Evolutionary conservation across 1,284 basidiomycete species (phyloP).

Genomic region (Boletus holoroseus): DNA sequence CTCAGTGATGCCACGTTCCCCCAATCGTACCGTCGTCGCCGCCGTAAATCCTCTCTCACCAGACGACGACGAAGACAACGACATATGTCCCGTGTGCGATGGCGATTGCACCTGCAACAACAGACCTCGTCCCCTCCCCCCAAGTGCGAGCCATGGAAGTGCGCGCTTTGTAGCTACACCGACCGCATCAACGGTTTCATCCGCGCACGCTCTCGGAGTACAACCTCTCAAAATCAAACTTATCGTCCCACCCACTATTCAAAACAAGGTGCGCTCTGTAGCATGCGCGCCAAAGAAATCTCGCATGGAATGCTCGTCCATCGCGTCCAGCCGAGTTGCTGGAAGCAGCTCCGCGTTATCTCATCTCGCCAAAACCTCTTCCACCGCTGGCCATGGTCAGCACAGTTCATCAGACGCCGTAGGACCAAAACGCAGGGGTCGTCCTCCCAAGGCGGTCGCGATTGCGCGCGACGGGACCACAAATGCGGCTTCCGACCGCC

Average conservation of each 20-base stretch:
- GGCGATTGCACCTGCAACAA: slow-evolving; percentile 72
- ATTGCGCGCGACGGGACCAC: slow-evolving; percentile 27
- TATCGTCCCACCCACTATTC: slow-evolving; percentile 53
- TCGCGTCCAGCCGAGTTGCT: slow-evolving; percentile 17
- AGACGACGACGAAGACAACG: slow-evolving; percentile 67
- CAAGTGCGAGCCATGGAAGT: slow-evolving; percentile 26
- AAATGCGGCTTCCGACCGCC: slow-evolving; percentile 19
- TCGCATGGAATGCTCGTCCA: slow-evolving; percentile 15
- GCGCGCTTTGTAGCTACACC: slow-evolving; percentile 29
- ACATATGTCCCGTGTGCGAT: slow-evolving; percentile 82
- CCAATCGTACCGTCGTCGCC: slow-evolving; percentile 57
- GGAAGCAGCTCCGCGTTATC: slow-evolving; percentile 15
- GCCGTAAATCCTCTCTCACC: slow-evolving; percentile 32
- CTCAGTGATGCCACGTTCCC: slow-evolving; percentile 61
- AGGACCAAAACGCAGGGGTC: slow-evolving; percentile 47
- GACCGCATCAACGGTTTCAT: slow-evolving; percentile 24
- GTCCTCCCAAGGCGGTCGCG: slow-evolving; percentile 46
- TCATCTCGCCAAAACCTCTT: slow-evolving; percentile 16
- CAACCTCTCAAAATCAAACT: slow-evolving; percentile 71
- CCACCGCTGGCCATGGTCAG: slow-evolving; percentile 29
- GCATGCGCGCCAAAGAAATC: slow-evolving; percentile 24
- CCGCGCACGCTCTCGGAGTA: slow-evolving; percentile 24
- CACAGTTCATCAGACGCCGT: slow-evolving; percentile 28
- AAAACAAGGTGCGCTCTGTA: slow-evolving; percentile 37
- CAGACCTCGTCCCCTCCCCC: slow-evolving; percentile 32